These are phyloP conservation scores for Metschnikowia kofuensis DNA, from an alignment of 805 yeast species.

Conservation along the genomic window DNA sequence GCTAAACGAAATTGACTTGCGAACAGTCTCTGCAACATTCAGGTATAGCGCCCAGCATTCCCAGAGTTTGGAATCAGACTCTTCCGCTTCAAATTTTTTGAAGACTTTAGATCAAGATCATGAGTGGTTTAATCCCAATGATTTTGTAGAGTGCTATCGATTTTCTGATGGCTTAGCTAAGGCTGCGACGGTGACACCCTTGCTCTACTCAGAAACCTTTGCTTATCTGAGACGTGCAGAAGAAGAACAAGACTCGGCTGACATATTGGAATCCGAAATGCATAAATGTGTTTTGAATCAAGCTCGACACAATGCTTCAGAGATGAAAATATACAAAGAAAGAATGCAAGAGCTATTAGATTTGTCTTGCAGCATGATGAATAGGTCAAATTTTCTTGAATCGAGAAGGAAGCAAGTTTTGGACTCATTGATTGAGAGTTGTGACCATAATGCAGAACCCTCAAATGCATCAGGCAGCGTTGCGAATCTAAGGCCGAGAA, in stretches of 20 bases:
- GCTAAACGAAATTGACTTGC: constrained; percentile 53
- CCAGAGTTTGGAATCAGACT: constrained; percentile 1
- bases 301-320: constrained; percentile 27
- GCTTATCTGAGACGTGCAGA: constrained; percentile 64
- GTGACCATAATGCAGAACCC: constrained; percentile 5
- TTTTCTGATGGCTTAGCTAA: constrained; percentile 39
- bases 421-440: constrained; percentile 13
- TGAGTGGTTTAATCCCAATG: constrained; percentile 61
- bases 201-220: constrained; percentile 67
- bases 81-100: constrained; percentile 15
- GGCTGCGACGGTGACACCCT: constrained; percentile 51
- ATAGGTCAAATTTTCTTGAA: constrained; percentile 5
- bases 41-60: constrained; percentile 26
- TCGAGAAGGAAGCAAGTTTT: constrained; percentile 13
- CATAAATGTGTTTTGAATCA: constrained; percentile 30
- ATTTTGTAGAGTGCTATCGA: constrained; percentile 56
- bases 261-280: constrained; percentile 24
- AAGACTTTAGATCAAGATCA: constrained; percentile 51
- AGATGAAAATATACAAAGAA: constrained; percentile 23
- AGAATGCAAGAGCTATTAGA: constrained; percentile 26
- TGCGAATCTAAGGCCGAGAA: constrained; percentile 3
- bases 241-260: constrained; percentile 7
- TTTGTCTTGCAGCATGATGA: constrained; percentile 10
- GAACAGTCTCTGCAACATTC: constrained; percentile 52
- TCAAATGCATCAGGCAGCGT: constrained; percentile 8